phyloP scores from a whole-genome alignment of 495 filamentous ascomycete genomes.

The Amorphotheca resinae region DNA sequence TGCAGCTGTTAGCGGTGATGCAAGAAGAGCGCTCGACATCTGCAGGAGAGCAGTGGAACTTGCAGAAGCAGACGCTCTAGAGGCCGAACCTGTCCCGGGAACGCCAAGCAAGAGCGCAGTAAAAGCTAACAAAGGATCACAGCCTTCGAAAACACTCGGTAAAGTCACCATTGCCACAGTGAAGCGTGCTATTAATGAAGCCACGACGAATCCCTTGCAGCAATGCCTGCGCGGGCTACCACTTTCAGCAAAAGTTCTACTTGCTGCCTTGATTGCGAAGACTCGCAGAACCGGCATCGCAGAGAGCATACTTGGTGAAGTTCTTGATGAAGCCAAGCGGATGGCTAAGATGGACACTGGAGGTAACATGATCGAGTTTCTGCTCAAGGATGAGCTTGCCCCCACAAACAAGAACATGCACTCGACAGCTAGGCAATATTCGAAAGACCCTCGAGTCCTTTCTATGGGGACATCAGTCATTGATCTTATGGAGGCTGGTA shows the following conservation, averaged over 20 bases:
- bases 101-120: constrained; percentile 23
- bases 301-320: constrained; percentile 81
- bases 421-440: not conserved
- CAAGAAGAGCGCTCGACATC: constrained; percentile 85
- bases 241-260: constrained; percentile 68
- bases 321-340: constrained; percentile 77
- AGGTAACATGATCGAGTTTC: constrained; percentile 14
- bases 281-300: constrained; percentile 72
- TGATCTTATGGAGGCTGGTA: constrained; percentile 74
- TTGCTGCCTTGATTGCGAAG: constrained; percentile 66
- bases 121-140: constrained; percentile 6
- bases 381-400: constrained; percentile 6
- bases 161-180: constrained; percentile 84
- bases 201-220: constrained; percentile 83
- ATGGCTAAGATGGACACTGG: constrained; percentile 47
- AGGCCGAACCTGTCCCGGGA: constrained; percentile 11
- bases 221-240: constrained; percentile 73
- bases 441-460: constrained; percentile 38
- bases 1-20: constrained; percentile 90
- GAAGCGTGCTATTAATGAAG: constrained; percentile 88
- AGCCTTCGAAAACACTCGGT: constrained; percentile 22
- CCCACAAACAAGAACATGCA: not conserved
- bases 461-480: constrained; percentile 62
- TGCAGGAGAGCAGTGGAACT: constrained; percentile 93
- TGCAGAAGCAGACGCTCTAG: constrained; percentile 56